Base-by-base conservation (phyloP, 148 eudicot species). In the Selenicereus undatus region DNA sequence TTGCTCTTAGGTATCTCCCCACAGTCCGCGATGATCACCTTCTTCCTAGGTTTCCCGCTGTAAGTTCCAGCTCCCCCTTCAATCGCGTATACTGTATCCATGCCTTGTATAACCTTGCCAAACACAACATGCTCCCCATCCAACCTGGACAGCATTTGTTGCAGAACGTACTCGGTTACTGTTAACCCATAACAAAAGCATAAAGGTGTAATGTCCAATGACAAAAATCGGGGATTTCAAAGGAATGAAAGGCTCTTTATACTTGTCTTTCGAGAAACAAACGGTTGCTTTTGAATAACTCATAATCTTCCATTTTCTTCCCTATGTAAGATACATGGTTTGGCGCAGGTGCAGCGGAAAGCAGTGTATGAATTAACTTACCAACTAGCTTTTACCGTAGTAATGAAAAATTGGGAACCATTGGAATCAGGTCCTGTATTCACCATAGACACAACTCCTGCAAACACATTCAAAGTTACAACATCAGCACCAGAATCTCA, bases 51-150 rank as follows among this genome's bases (percentile, higher is more conserved):
- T 76, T 96, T 93, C 76, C 99, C 99, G 30, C 95, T 91, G 83
- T 93, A 93, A 42, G 99, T 93, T 82, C 99, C 99, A 54, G 99
- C 99, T 83, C 94, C 91, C 12, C 99, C 99, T 79, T 95, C 99
- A 21, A 95, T 92, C 14, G 97, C 99, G 51, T 88, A 95, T 48
- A 96, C 98, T 7, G 90, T 86, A 50, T 96, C 97, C 98, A 96
- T 96, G 45, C 99, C 99, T 77, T 96, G 95, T 76, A 96, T 86
- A 52, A 96, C 97, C 88, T 89, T 91, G 69, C 98, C 98, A 86
- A 93, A 96, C 6, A 90, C 98, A 30, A 93, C 94, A 74, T 93
- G 98, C 87, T 92, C 97, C 22, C 97, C 97, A 56, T 95, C 97
- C 88, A 95, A 84, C 98, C 97, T 95, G 86, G 30, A 24, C 68